Conservation (phyloP, 441 rosid species). For the Populus tomentosa region DNA sequence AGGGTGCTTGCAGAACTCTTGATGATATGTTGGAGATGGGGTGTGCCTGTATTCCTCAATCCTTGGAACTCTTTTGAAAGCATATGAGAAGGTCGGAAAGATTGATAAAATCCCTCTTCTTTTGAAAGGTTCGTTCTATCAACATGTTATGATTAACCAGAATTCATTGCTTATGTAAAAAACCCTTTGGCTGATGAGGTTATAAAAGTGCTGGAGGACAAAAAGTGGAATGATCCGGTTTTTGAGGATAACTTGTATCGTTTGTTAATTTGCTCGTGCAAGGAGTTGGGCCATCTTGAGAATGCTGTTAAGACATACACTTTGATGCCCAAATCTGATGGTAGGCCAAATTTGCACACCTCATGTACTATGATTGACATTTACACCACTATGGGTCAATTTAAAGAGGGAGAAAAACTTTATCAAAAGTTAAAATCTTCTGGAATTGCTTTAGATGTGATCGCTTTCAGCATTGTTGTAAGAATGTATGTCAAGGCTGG, state of each 20-base stretch:
- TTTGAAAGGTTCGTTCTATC: constrained; percentile 57
- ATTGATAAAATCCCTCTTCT: constrained; percentile 53
- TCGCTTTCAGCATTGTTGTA: constrained; percentile 68
- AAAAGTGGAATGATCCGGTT: constrained; percentile 62
- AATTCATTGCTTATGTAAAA: constrained; percentile 83
- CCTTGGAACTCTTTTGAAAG: constrained; percentile 63
- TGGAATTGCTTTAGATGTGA: constrained; percentile 56
- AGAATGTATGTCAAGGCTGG: constrained; percentile 82
- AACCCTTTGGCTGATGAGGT: constrained; percentile 61
- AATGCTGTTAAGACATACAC: constrained; percentile 61
- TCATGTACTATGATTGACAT: constrained; percentile 74
- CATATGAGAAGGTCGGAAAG: constrained; percentile 67
- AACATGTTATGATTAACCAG: constrained; percentile 57
- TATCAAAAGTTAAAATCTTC: constrained; percentile 59
- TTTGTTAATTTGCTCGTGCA: constrained; percentile 77
- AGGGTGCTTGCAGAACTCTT: constrained; percentile 53
- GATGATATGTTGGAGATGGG: constrained; percentile 66
- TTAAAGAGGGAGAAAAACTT: constrained; percentile 58
- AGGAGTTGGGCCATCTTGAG: constrained; percentile 56
- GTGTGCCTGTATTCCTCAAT: constrained; percentile 64
- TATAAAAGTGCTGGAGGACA: constrained; percentile 51
- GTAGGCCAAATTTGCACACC: constrained; percentile 59
- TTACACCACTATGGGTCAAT: constrained; percentile 50
- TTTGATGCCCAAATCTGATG: constrained; percentile 34
- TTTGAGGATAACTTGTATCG: constrained; percentile 84